Evolutionary conservation across 331 rosid species (phyloP), one percentile per base, ranked within the genome.

Genomic region (Rosa hybrid): DNA sequence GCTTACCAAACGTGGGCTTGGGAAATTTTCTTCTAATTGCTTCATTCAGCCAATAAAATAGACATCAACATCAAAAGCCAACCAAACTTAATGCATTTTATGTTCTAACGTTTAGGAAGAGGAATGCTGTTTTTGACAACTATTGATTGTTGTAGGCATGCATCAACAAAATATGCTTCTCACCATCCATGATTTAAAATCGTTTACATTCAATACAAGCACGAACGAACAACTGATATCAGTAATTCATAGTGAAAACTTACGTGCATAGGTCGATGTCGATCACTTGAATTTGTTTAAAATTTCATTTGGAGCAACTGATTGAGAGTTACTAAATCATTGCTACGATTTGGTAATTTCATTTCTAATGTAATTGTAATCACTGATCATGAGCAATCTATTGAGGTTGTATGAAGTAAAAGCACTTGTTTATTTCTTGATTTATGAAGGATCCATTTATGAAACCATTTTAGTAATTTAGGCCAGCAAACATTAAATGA

Each of bases 41-140:
- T 64, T 65, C 14, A 7, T 71, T 54, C 12, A 72, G 18, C 34
- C 50, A 27, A 10, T 30, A 4, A 3, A 59, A 44, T 6, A 75
- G 72, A 59, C 71, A 65, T 69, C 60, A 21, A 30, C 21, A 14
- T 27, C 20, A 59, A 76, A 56, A 25, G 14, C 63, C 34, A 81
- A 50, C 50, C 70, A 23, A 45, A 49, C 48, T 1, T 18, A 8
- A 23, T 44, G 49, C 73, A 49, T 42, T 23, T 20, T 75, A 41
- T 30, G 49, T 54, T 44, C 10, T 9, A 76, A 68, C 77, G 9
- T 6, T 64, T 45, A 11, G 69, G 21, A 63, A 70, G 51, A 23
- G 39, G 46, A 71, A 39, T 39, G 38, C 49, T 80, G 60, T 11
- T 50, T 71, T 45, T 76, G 7, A 57, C n/a, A n/a, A 21, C 49